These are phyloP conservation scores for Lachnellula arida DNA, from an alignment of 2,329 filamentous ascomycete genomes.

Conservation along the genomic window DNA sequence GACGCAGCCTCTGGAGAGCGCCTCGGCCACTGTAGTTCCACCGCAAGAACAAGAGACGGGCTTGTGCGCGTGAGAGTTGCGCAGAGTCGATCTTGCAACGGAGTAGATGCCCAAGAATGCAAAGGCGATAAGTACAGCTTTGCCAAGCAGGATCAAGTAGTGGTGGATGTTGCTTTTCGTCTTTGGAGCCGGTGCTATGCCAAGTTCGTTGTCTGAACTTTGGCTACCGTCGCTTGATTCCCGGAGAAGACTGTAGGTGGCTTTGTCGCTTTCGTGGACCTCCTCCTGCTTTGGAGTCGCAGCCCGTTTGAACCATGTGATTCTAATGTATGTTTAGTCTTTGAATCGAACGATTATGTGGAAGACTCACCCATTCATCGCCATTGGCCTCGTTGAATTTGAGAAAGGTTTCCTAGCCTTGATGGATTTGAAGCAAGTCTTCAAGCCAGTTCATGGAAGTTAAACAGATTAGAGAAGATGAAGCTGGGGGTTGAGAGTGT, in stretches of 20 bases:
- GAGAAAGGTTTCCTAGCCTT: not conserved
- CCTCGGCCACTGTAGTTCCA: constrained; percentile 30
- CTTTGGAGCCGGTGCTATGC: not conserved
- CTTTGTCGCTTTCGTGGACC: not conserved
- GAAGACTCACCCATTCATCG: not conserved
- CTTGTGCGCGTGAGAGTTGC: not conserved
- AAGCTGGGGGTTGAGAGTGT: too few species aligned
- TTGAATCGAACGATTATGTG: not conserved
- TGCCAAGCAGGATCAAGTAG: not conserved
- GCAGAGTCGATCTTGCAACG: not conserved
- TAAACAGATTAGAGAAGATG: not conserved
- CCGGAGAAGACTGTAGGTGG: constrained; percentile 3
- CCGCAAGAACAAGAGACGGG: constrained; percentile 13
- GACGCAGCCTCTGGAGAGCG: constrained; percentile 26
- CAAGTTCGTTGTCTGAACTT: not conserved
- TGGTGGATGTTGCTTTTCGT: not conserved
- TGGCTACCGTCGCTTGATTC: constrained; percentile 3
- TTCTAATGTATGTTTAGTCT: not conserved
- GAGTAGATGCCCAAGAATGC: constrained; percentile 1
- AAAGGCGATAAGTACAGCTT: not conserved
- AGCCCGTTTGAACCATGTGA: constrained; percentile 4
- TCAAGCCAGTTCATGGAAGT: not conserved
- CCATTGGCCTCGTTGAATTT: not conserved
- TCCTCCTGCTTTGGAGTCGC: not conserved
- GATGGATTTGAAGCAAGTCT: not conserved